Conservation (phyloP, 495 filamentous ascomycete species). For the Aspergillus sparsus region DNA sequence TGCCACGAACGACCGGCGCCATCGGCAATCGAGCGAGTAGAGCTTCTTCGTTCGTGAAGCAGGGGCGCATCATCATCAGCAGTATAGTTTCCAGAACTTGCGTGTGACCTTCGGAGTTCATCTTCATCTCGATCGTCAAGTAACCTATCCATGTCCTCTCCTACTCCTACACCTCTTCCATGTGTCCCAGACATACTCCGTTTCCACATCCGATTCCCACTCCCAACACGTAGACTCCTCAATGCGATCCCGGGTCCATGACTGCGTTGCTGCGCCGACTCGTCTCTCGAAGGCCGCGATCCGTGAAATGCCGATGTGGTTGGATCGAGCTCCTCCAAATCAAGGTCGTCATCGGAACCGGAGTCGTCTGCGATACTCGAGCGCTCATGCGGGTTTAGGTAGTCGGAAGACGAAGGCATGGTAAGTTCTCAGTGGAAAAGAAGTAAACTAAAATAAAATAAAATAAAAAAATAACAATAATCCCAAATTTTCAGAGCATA, state of each 20-base stretch:
- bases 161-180: conserved; percentile 7
- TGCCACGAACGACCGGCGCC: conserved; percentile 29
- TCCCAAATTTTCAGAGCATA: no score
- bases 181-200: conserved; percentile 46
- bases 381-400: conserved; percentile 38
- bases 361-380: conserved; percentile 37
- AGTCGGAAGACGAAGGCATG: conserved; percentile 47
- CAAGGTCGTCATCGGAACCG: conserved; percentile 59
- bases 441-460: conserved; percentile 8
- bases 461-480: conserved; percentile 5
- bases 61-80: conserved; percentile 67
- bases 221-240: conserved; percentile 67
- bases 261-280: conserved; percentile 42
- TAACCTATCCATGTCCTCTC: conserved; percentile 56
- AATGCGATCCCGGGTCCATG: conserved; percentile 65
- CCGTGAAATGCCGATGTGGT: conserved; percentile 38
- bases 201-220: conserved; percentile 62
- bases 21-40: conserved; percentile 33
- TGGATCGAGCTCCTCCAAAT: conserved; percentile 73
- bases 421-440: conserved; percentile 7
- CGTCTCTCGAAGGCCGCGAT: conserved; percentile 41
- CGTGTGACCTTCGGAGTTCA: conserved; percentile 41
- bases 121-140: conserved; percentile 53
- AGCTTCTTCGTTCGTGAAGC: conserved; percentile 44
- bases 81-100: conserved; percentile 51